These are phyloP conservation scores for Phytophthora ohioensis DNA, from an alignment of 352 stramenopile species.

Conservation along the genomic window DNA sequence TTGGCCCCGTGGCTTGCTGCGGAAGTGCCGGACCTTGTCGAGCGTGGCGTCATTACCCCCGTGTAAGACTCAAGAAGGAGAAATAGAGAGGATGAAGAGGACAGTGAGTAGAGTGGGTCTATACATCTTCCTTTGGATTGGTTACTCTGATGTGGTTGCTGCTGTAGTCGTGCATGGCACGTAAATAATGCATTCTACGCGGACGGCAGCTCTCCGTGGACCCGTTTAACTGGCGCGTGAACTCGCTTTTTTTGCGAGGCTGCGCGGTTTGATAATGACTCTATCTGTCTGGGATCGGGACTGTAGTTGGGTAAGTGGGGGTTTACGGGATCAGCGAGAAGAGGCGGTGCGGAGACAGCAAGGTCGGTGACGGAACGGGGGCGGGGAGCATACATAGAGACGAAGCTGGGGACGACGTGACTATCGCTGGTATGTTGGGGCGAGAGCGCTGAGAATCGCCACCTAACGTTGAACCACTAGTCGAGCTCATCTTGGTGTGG, in stretches of 20 bases:
- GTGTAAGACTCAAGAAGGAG: constrained; percentile 46
- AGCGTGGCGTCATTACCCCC: constrained; percentile 77
- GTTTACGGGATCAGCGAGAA: constrained; percentile 66
- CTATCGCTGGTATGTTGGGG: constrained; percentile 34
- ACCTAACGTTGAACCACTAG: constrained; percentile 6
- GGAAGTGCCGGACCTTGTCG: constrained; percentile 87
- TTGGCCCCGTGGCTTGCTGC: constrained; percentile 88
- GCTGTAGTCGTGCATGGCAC: constrained; percentile 37
- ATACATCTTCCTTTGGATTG: constrained; percentile 56
- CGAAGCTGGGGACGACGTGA: constrained; percentile 42
- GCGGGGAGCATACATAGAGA: constrained; percentile 43
- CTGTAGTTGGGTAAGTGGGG: background rate
- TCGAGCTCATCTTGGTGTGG: constrained; percentile 74
- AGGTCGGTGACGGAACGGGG: constrained; percentile 51
- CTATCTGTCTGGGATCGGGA: constrained; percentile 10
- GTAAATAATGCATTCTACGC: constrained; percentile 45
- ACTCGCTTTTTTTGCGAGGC: constrained; percentile 13
- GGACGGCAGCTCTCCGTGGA: constrained; percentile 23
- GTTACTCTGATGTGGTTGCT: constrained; percentile 33
- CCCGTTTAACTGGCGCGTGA: constrained; percentile 1
- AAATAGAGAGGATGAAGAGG: background rate
- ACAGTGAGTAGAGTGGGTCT: constrained; percentile 16
- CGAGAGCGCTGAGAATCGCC: constrained; percentile 26
- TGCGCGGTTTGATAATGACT: constrained; percentile 20
- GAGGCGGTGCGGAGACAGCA: constrained; percentile 73